Evolutionary conservation across 352 stramenopile genomes (phyloP), one percentile per base, ranked within the genome.

Genomic region (Pythium brassicae): DNA sequence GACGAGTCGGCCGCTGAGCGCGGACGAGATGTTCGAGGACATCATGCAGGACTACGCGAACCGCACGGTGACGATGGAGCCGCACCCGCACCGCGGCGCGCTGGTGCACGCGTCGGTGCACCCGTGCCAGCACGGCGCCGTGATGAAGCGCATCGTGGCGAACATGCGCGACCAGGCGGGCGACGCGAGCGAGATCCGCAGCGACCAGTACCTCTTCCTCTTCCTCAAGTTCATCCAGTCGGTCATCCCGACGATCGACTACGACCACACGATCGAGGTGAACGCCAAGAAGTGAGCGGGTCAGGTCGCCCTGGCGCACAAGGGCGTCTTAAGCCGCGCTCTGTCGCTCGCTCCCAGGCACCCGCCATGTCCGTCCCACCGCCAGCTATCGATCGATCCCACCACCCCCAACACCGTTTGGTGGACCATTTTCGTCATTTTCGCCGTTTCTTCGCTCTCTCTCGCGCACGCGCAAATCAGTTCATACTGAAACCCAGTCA

Each of bases 191-290:
- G 82, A 80, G 47, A 87, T 97, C 39, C 86, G 87, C 35, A 92
- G 97, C 42, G 95, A 99, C 71, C 96, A 98, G 78, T 99, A 99
- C 67, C 68, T 99, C 35, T 99, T 99, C 66, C 89, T 99, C 42
- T 99, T 99, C 76, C 86, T 99, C 58, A 99, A 99, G 78, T 99
- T 99, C 71, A 97, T 99, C 35, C 94, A 97, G 71, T 98, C 87
- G 61, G 97, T 99, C 49, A 96, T 99, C 60, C 97, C 97, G 0
- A 99, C 97, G 11, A 99, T 99, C 67, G 97, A 98, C 74, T 99
- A 99, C 72, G 97, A 99, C 83, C 98, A 99, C 78, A 99, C 97
- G 22, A 98, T 98, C 71, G 93, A 98, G 68, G 94, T 99, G 53
- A 86, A 95, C 62, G 82, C 82, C 25, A 81, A 78, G 61, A 66